phyloP scores from a whole-genome alignment of 129 eudicot species.

The Erigeron canadensis region DNA sequence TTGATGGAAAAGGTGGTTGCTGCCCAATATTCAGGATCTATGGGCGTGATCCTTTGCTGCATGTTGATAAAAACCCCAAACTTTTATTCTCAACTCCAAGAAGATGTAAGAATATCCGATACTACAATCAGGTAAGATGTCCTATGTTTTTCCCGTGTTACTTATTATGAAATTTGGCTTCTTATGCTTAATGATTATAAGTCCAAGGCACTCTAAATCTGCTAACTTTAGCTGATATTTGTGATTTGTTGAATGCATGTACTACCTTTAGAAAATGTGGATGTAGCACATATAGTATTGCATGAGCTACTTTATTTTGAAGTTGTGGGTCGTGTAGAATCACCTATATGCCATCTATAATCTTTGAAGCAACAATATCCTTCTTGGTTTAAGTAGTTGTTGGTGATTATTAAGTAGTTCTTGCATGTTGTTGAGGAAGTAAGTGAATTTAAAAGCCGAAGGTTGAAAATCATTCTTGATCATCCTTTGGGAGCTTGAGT shows the following conservation, averaged over 20 bases:
- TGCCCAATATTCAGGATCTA: conserved; percentile 74
- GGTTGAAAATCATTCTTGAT: conserved; percentile 2
- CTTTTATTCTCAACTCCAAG: conserved; percentile 73
- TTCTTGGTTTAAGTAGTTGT: not conserved
- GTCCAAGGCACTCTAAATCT: not conserved
- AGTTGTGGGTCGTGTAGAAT: not conserved
- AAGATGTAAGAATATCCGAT: conserved; percentile 60
- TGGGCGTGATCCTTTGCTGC: conserved; percentile 66
- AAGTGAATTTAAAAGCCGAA: not conserved
- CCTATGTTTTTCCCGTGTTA: not conserved
- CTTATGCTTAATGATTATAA: not conserved
- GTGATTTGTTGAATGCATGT: not conserved
- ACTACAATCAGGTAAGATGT: conserved; percentile 69
- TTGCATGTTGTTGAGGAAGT: not conserved
- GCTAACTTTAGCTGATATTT: not conserved
- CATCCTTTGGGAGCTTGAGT: not conserved
- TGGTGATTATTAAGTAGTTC: not conserved
- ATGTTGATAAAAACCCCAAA: conserved; percentile 63
- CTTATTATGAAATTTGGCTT: not conserved
- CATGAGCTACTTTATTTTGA: not conserved
- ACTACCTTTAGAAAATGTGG: not conserved
- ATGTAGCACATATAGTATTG: not conserved
- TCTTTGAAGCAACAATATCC: not conserved
- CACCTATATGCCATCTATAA: not conserved
- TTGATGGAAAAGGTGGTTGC: conserved; percentile 76